Conservation (phyloP, 2,329 filamentous ascomycete genomes). For the Fusarium scirpi region DNA sequence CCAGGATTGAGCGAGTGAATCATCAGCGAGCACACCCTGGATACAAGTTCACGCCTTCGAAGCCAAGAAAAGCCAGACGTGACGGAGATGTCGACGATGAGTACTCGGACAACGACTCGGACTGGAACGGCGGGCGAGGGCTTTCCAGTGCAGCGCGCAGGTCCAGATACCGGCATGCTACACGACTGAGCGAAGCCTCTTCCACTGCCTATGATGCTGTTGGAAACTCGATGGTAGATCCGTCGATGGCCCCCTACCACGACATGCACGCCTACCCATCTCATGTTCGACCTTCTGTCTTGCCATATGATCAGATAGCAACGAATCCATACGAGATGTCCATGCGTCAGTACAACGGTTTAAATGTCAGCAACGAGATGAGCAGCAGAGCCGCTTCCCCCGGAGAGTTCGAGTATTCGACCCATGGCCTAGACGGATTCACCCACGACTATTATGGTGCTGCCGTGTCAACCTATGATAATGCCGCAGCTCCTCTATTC, state of each 20-base stretch:
- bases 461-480: conserved; percentile 19
- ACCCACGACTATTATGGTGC: conserved; percentile 20
- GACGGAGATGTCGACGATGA: conserved; percentile 46
- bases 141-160: conserved; percentile 15
- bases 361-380: conserved; percentile 22
- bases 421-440: conserved; percentile 30
- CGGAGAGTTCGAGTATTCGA: conserved; percentile 26
- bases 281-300: conserved; percentile 16
- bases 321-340: conserved; percentile 26
- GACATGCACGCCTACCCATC: conserved; percentile 33
- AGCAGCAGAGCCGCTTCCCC: conserved; percentile 41
- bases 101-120: conserved; percentile 40
- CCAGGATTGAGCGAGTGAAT: conserved; percentile 83
- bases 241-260: conserved; percentile 18
- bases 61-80: conserved; percentile 61
- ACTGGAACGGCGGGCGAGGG: conserved; percentile 34
- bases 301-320: conserved; percentile 31
- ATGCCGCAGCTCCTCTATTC: conserved; percentile 14
- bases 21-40: conserved; percentile 87
- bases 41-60: conserved; percentile 94
- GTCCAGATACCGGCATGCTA: conserved; percentile 24
- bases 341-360: conserved; percentile 21
- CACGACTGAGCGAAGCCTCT: conserved; percentile 37
- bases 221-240: conserved; percentile 8
- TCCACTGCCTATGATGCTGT: conserved; percentile 29